Percentiles rank a stretch among this genome's conserved stretches.
phyloP scores from a whole-genome alignment of 2,329 filamentous ascomycete genomes.

The Amylocarpus encephaloides region DNA sequence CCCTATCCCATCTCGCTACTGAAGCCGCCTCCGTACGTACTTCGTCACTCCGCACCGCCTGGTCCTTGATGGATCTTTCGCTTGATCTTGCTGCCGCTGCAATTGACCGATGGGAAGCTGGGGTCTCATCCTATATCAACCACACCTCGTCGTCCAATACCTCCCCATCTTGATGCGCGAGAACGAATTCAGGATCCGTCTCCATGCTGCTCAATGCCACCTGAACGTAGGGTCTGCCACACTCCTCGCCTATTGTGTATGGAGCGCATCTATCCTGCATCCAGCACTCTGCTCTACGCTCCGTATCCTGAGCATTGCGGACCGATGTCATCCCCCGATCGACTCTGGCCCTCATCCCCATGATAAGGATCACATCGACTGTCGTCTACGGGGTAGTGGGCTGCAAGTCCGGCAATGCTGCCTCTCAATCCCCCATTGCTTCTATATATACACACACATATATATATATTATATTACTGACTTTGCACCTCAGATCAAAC shows the following conservation, averaged over 20 bases:
- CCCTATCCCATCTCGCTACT: background rate
- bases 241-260: background rate
- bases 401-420: too few species aligned
- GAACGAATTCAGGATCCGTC: background rate
- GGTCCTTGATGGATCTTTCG: background rate
- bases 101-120: background rate
- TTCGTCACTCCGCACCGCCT: background rate
- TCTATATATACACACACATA: too few species aligned
- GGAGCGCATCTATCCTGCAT: background rate
- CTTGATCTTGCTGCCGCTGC: background rate
- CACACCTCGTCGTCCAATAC: background rate
- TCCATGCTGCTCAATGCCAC: background rate
- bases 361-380: too few species aligned
- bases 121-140: background rate
- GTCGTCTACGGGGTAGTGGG: too few species aligned
- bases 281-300: background rate
- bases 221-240: background rate
- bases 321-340: too few species aligned
- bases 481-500: too few species aligned
- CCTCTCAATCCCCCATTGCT: too few species aligned
- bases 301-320: background rate
- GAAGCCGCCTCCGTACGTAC: background rate
- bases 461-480: too few species aligned
- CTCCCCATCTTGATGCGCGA: background rate
- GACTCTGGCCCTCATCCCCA: too few species aligned